These are phyloP conservation scores for Phalaenopsis aphrodite DNA, from an alignment of 106 monocot species.

Conservation along the genomic window DNA sequence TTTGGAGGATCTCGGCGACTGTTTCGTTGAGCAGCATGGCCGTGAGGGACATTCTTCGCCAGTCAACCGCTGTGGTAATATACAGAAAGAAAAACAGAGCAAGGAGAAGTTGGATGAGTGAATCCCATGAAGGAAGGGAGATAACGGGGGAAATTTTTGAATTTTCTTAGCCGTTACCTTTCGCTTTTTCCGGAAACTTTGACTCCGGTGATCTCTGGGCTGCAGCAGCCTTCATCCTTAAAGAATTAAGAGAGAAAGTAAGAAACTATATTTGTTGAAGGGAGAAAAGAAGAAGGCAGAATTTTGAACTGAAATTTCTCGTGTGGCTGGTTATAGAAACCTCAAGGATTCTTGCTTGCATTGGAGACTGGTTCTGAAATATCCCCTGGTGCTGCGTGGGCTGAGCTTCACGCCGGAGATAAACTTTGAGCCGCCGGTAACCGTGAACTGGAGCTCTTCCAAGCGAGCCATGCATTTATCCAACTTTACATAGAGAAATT, in stretches of 20 bases:
- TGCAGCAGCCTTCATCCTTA: constrained; percentile 41
- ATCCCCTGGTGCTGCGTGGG: constrained; percentile 72
- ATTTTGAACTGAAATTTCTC: neutral
- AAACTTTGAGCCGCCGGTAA: constrained; percentile 56
- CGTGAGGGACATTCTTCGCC: constrained; percentile 66
- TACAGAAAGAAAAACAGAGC: neutral
- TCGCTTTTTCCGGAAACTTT: constrained; percentile 40
- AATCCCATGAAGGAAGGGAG: neutral
- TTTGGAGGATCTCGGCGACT: constrained; percentile 62
- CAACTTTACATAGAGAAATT: constrained; percentile 30
- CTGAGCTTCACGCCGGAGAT: constrained; percentile 65
- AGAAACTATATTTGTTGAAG: neutral
- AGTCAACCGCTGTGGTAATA: constrained; percentile 29
- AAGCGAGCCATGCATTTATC: constrained; percentile 83
- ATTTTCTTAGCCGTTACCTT: constrained; percentile 17
- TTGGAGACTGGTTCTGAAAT: constrained; percentile 67
- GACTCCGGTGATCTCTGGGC: constrained; percentile 41
- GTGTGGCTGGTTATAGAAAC: constrained; percentile 11
- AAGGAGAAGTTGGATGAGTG: neutral
- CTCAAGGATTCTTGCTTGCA: constrained; percentile 83
- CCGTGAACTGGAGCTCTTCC: constrained; percentile 85
- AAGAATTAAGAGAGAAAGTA: neutral
- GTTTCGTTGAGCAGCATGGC: constrained; percentile 84
- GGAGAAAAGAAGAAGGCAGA: neutral
- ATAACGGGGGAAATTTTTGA: neutral